Base-by-base conservation (phyloP, 2,329 filamentous ascomycete genomes). In the Scytalidium sp. region DNA sequence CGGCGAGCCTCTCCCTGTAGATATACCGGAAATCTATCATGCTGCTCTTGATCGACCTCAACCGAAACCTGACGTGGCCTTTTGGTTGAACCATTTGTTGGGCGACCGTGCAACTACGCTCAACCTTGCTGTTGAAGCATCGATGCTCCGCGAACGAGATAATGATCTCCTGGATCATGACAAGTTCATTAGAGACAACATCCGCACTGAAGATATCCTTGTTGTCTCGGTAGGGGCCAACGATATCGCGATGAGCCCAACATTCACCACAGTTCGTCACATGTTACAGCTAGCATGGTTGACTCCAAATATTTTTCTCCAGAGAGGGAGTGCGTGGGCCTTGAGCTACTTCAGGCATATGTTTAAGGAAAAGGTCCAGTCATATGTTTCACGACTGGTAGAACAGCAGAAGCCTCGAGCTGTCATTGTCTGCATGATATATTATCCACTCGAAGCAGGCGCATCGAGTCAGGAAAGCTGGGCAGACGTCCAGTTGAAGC, bases 221-320 rank as follows among this genome's bases (percentile, higher is more conserved):
- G 45, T 56, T 15, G 46, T 56, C 27, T 54, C 53, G 7, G 41
- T 56, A 4, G 53, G 53, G 29, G 46, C 27, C 23, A 56, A 56
- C 32, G 53, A 56, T n/a, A 56, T 56, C 45, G 53, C 53, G 11
- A 40, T 53, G 43, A 53, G 43, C 19, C 53, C 53, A 27, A 56
- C 51, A 8, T 41, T 56, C 20, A n/a, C 48, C 40, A 56, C 53
- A 4, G 43, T 56, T 2, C 46, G 48, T 17, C 43, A 51, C 44
- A 51, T 54, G 51, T 44, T 56, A 8, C 46, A 49, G 29, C 53
- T 56, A 29, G 53, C 53, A n/a, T 56, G 51, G 51, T 45, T 56
- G 25, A 54, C 53, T 20, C 46, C 51, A 19, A 43, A 41, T 13
- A 41, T 9, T 1, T 53, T 46, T 19, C 53, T 56, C 27, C 43